Conservation (phyloP, 805 yeast species). For the Phaffomyces antillensis region DNA sequence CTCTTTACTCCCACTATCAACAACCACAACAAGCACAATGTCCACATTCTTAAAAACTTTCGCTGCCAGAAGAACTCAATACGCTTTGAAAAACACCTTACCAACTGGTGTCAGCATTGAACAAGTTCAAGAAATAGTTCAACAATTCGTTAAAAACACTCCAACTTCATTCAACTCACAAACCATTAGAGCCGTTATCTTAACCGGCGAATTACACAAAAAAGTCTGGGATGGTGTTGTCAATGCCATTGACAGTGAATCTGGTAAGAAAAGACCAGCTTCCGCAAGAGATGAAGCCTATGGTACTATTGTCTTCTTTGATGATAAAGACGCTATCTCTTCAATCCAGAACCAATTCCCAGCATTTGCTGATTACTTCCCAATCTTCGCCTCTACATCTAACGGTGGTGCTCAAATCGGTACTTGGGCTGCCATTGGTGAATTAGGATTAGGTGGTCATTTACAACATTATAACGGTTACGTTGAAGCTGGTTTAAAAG, state of each 20-base stretch:
- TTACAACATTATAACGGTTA: constrained; percentile 46
- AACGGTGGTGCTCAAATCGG: constrained; percentile 44
- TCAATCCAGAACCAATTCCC: constrained; percentile 37
- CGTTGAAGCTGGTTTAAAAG: constrained; percentile 34
- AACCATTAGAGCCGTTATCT: constrained; percentile 39
- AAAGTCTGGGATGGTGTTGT: constrained; percentile 39
- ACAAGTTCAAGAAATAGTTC: constrained; percentile 35
- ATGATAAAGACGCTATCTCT: constrained; percentile 34
- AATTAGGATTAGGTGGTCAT: constrained; percentile 41
- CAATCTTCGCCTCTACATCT: constrained; percentile 40
- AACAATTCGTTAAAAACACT: constrained; percentile 37
- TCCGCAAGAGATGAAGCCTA: constrained; percentile 38
- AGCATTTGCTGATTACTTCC: constrained; percentile 37
- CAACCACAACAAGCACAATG: constrained; percentile 1
- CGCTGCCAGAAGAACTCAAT: constrained; percentile 40
- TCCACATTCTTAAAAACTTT: constrained; percentile 24
- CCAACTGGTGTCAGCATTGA: constrained; percentile 34
- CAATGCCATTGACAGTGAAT: constrained; percentile 30
- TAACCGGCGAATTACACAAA: constrained; percentile 39
- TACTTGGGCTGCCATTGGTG: constrained; percentile 41
- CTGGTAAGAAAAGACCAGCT: constrained; percentile 34
- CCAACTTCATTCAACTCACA: constrained; percentile 50
- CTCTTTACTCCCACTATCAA: not conserved
- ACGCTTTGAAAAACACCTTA: constrained; percentile 36
- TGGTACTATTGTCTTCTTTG: constrained; percentile 45